Conservation (phyloP, 148 eudicot genomes). For the Arctostaphylos glauca region DNA sequence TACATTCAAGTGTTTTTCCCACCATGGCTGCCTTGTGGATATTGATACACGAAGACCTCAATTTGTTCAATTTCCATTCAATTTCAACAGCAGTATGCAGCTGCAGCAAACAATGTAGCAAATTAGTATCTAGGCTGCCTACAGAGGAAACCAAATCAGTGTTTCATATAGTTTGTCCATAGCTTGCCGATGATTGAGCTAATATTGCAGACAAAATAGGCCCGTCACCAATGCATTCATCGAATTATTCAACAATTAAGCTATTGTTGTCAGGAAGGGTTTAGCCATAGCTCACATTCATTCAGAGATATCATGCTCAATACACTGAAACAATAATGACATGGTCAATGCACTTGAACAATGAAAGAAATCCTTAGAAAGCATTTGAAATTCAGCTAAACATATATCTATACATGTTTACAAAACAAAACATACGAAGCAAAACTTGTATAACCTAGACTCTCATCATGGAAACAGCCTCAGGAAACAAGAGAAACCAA, state of each 20-base stretch:
- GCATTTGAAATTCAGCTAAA: not conserved
- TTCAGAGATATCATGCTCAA: not conserved
- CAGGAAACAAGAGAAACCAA: too few species aligned
- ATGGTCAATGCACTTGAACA: not conserved
- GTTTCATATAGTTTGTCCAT: not conserved
- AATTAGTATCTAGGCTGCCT: not conserved
- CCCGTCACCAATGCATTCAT: not conserved
- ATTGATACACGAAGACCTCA: too few species aligned
- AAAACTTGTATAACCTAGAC: too few species aligned
- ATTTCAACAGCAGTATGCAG: too few species aligned
- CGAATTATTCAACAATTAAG: not conserved
- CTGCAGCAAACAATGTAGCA: too few species aligned
- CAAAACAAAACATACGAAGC: not conserved
- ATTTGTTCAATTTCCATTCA: too few species aligned
- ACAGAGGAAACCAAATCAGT: not conserved
- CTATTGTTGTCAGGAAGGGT: too few species aligned
- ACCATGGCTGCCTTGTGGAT: too few species aligned
- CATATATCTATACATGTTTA: not conserved
- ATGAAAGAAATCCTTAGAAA: not conserved
- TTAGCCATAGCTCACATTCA: too few species aligned
- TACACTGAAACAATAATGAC: not conserved
- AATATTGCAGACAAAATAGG: conserved; percentile 2
- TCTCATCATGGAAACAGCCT: too few species aligned
- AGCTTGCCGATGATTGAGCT: not conserved
- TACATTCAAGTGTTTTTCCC: too few species aligned